Base-by-base conservation (phyloP, 441 rosid genomes). In the Brassica hybrid region DNA sequence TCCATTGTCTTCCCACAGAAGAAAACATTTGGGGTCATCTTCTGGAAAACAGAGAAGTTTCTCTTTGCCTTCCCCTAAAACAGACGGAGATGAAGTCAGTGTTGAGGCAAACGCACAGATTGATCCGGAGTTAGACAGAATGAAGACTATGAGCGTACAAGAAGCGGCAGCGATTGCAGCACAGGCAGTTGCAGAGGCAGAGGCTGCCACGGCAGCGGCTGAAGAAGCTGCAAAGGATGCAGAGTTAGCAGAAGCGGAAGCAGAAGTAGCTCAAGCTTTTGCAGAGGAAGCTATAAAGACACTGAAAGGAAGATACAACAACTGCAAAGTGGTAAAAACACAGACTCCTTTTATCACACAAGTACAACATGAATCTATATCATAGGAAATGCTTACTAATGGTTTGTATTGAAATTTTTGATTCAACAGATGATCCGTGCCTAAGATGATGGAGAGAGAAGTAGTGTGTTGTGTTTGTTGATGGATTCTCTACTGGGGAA, bases 191-290 rank as follows among this genome's bases (percentile, higher is more conserved):
- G 91, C 92, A 18, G 96, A 92, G 80, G 98, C 99, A 67, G 97
- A 94, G 80, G 90, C 88, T 80, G 97, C 96, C 48, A 88, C 90
- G 38, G 93, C 91, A 6, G 93, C 82, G 74, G 99, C 99, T 64
- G 98, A 94, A 78, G 94, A 86, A 87, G 99, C 98, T 80, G 90
- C 91, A 19, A 91, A 86, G 69, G 98, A 96, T 74, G 98, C 99
- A 5, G 98, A 96, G 74, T 86, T 78, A 68, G 97, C 97, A 10
- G 99, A 94, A 77, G 97, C 97, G 13, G 90, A 91, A 75, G 99
- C 97, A 12, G 97, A 90, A 80, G 94, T 87, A 27, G 98, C 98
- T 52, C 86, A 88, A 79, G 97, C 96, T 84, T 90, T 90, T 79
- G 93, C 90, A n/a, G 96, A 92, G 72, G 98, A 93, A 73, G 90